A percentile compares a stretch with the other conserved stretches of the same genome.
Conservation (phyloP, 164 flowering plant species). For the Stephania yunnanensis region DNA sequence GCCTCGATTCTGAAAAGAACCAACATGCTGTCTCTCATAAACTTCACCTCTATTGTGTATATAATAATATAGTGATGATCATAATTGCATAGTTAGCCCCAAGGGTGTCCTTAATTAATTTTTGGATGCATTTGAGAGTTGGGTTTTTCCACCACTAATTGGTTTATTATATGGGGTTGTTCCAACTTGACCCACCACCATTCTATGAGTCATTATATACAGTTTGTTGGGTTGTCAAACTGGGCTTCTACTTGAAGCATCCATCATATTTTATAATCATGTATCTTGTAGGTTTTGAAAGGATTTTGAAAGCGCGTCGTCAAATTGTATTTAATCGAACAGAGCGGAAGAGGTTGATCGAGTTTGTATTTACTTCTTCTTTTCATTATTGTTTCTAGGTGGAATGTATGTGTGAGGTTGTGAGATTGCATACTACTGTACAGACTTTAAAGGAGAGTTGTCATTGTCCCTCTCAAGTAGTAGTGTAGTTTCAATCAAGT, state of each 20-base stretch:
- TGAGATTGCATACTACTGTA: too few relatives aligned
- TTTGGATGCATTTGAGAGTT: not conserved
- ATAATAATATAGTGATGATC: not conserved
- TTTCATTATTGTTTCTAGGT: too few relatives aligned
- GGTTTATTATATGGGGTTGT: not conserved
- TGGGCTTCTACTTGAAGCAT: not conserved
- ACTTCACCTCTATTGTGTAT: not conserved
- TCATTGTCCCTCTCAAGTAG: too few relatives aligned
- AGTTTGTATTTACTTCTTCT: too few relatives aligned
- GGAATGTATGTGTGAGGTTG: too few relatives aligned
- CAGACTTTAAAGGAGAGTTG: too few relatives aligned
- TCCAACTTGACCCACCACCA: not conserved
- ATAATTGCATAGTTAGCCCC: not conserved
- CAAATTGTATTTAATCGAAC: too few relatives aligned
- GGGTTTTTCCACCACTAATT: not conserved
- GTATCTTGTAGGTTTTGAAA: not conserved
- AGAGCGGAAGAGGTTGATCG: too few relatives aligned
- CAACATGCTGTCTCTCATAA: not conserved
- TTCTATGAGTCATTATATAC: not conserved
- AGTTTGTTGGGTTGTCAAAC: conserved; percentile 5
- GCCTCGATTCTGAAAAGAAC: conserved; percentile 1
- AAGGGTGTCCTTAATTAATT: not conserved
- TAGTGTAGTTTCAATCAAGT: too few relatives aligned
- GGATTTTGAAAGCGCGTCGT: too few relatives aligned
- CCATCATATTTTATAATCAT: not conserved